Percentiles rank a stretch among this genome's conserved stretches.
phyloP scores from a whole-genome alignment of 2,329 filamentous ascomycete species.

The Salinomyces thailandicus region DNA sequence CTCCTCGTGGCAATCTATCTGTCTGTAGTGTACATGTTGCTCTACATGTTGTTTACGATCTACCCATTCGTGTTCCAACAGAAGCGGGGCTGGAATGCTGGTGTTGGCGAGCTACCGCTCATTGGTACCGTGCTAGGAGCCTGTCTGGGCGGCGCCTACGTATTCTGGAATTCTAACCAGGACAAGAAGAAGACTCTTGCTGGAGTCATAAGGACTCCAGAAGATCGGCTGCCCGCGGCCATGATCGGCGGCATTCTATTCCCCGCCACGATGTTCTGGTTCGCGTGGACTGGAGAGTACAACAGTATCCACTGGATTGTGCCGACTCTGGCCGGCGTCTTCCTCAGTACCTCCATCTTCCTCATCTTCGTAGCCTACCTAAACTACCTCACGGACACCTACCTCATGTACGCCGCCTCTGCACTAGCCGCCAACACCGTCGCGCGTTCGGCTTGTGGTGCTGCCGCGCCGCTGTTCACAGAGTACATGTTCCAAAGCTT shows the following conservation, averaged over 20 bases:
- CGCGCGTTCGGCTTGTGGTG: slow-evolving; percentile 20
- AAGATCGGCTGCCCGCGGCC: slow-evolving; percentile 29
- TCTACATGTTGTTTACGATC: slow-evolving; percentile 51
- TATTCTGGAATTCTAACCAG: slow-evolving; percentile 32
- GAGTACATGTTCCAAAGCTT: slow-evolving; percentile 24
- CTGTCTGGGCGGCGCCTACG: slow-evolving; percentile 33
- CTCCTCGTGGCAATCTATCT: slow-evolving; percentile 44
- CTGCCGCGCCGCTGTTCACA: slow-evolving; percentile 24
- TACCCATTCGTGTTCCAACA: slow-evolving; percentile 42
- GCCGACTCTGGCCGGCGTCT: slow-evolving; percentile 35
- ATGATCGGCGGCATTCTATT: slow-evolving; percentile 27
- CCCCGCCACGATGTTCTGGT: slow-evolving; percentile 26
- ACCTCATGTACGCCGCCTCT: slow-evolving; percentile 29
- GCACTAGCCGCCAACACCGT: slow-evolving; percentile 25
- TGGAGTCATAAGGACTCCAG: slow-evolving; percentile 31
- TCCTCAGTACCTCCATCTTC: slow-evolving; percentile 32
- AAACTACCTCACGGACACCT: slow-evolving; percentile 46
- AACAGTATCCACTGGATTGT: slow-evolving; percentile 38
- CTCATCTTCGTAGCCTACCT: slow-evolving; percentile 44
- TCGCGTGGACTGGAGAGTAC: slow-evolving; percentile 30
- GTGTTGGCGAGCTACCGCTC: slow-evolving; percentile 20
- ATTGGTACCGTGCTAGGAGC: slow-evolving; percentile 41
- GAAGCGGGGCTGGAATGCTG: slow-evolving; percentile 31
- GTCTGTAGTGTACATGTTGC: slow-evolving; percentile 42
- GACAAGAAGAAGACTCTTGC: slow-evolving; percentile 30